Evolutionary conservation across 2,329 filamentous ascomycete genomes (phyloP).

Genomic region (Daldinia sp.): DNA sequence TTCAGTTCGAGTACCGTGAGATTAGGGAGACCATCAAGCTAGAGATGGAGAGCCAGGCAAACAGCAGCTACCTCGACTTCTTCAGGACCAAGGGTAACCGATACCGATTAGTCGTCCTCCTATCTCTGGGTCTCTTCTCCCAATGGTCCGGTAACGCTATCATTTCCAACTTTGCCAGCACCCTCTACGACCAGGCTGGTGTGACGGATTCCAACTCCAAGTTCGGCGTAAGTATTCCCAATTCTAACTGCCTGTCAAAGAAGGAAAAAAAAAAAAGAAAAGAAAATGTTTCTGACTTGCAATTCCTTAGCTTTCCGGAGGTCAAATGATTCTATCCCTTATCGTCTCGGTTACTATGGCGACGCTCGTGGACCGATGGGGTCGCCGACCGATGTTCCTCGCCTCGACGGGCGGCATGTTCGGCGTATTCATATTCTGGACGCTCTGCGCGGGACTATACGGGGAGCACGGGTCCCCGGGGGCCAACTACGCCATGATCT

Average conservation of each 20-base stretch:
- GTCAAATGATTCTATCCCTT: constrained; percentile 64
- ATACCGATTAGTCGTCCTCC: constrained; percentile 64
- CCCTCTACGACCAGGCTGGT: constrained; percentile 66
- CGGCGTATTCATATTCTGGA: constrained; percentile 65
- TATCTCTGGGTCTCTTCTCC: constrained; percentile 69
- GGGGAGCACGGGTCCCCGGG: constrained; percentile 55
- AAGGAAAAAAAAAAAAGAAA: constrained; percentile 3
- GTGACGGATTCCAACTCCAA: constrained; percentile 60
- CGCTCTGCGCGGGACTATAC: constrained; percentile 60
- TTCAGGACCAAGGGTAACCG: constrained; percentile 68
- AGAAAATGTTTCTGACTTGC: constrained; percentile 44
- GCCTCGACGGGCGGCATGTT: constrained; percentile 58
- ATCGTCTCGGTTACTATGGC: constrained; percentile 65
- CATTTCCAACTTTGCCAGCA: constrained; percentile 68
- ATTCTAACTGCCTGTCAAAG: not conserved
- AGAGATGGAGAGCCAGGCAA: constrained; percentile 61
- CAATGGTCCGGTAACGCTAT: constrained; percentile 72
- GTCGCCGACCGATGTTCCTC: constrained; percentile 68
- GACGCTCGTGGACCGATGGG: constrained; percentile 66
- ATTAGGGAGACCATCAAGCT: constrained; percentile 69
- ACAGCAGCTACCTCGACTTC: constrained; percentile 66
- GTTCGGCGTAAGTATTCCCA: constrained; percentile 55
- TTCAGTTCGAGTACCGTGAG: constrained; percentile 70
- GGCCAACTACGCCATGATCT: constrained; percentile 58
- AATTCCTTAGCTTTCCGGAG: constrained; percentile 57